Percentiles rank a stretch among this genome's conserved stretches.
These are phyloP conservation scores for Fusarium tricinctum DNA, from an alignment of 2,329 filamentous ascomycete genomes.

Conservation along the genomic window DNA sequence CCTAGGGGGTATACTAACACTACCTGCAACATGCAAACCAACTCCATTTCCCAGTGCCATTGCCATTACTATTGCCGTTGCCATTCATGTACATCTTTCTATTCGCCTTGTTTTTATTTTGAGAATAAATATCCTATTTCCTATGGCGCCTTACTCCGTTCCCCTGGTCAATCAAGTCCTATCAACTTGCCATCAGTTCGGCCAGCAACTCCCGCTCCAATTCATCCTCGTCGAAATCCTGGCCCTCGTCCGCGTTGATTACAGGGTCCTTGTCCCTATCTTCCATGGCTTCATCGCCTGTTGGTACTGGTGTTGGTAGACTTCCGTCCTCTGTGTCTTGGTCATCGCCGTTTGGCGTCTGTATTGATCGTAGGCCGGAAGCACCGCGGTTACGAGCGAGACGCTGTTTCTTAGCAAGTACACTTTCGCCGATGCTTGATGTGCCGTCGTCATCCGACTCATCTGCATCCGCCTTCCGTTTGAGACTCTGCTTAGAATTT, in stretches of 20 bases:
- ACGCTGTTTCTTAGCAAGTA: constrained; percentile 66
- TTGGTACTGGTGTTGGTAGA: constrained; percentile 59
- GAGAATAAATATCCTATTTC: constrained; percentile 11
- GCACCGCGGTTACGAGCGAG: constrained; percentile 61
- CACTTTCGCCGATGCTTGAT: constrained; percentile 55
- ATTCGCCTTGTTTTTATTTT: constrained; percentile 17
- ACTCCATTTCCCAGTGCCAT: constrained; percentile 3
- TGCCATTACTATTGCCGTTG: not conserved
- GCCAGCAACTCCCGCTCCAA: constrained; percentile 74
- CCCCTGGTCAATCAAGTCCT: constrained; percentile 31
- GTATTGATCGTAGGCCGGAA: constrained; percentile 63
- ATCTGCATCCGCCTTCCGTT: constrained; percentile 54
- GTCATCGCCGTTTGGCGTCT: constrained; percentile 57
- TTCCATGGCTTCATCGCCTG: constrained; percentile 52
- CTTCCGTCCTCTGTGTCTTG: constrained; percentile 54
- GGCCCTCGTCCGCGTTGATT: constrained; percentile 50
- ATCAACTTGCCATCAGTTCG: constrained; percentile 64
- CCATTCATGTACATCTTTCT: constrained; percentile 29
- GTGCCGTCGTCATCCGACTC: constrained; percentile 54
- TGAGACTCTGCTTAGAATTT: constrained; percentile 49
- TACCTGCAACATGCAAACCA: constrained; percentile 17
- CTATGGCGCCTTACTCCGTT: constrained; percentile 6
- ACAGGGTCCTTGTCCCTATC: constrained; percentile 51
- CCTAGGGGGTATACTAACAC: constrained; percentile 36
- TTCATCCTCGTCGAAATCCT: constrained; percentile 68